phyloP scores from a whole-genome alignment of 768 basidiomycete species.

The Daedaleopsis sinensis region DNA sequence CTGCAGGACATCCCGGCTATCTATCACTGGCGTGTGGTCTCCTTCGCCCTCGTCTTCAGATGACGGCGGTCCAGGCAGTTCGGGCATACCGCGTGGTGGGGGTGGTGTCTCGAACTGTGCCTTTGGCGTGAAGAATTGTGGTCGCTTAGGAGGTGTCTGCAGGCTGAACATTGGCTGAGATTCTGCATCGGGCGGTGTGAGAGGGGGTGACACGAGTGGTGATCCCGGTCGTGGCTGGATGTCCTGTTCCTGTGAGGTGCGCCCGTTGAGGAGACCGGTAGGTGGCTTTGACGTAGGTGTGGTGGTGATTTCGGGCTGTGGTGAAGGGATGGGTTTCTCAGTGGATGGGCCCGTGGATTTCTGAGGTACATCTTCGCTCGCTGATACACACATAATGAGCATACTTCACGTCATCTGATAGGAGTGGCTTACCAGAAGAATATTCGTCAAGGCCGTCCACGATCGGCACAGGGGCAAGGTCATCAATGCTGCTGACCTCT shows the following conservation, averaged over 20 bases:
- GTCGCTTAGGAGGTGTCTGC: conserved; percentile 52
- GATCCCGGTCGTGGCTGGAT: conserved; percentile 12
- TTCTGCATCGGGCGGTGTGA: conserved; percentile 32
- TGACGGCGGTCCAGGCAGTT: conserved; percentile 68
- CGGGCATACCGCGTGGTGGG: conserved; percentile 62
- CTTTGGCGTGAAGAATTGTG: conserved; percentile 44
- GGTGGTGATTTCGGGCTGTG: conserved; percentile 18
- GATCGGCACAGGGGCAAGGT: conserved; percentile 20
- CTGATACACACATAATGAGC: conserved; percentile 25
- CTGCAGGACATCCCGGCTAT: conserved; percentile 13
- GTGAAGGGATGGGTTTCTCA: conserved; percentile 22
- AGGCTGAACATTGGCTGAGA: conserved; percentile 25
- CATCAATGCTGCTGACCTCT: conserved; percentile 16
- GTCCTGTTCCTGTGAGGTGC: background rate
- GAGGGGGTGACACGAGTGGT: conserved; percentile 35
- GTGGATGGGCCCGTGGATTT: conserved; percentile 25
- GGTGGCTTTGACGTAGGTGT: conserved; percentile 3
- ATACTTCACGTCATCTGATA: background rate
- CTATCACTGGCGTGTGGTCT: conserved; percentile 33
- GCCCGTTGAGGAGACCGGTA: background rate
- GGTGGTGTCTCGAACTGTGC: conserved; percentile 64
- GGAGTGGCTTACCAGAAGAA: conserved; percentile 15
- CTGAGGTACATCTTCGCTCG: conserved; percentile 41
- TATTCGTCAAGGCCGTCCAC: conserved; percentile 14
- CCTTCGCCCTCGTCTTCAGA: conserved; percentile 48